Evolutionary conservation across 495 filamentous ascomycete species (phyloP), one percentile per base, ranked within the genome.

Genomic region (Margaritispora aquatica): DNA sequence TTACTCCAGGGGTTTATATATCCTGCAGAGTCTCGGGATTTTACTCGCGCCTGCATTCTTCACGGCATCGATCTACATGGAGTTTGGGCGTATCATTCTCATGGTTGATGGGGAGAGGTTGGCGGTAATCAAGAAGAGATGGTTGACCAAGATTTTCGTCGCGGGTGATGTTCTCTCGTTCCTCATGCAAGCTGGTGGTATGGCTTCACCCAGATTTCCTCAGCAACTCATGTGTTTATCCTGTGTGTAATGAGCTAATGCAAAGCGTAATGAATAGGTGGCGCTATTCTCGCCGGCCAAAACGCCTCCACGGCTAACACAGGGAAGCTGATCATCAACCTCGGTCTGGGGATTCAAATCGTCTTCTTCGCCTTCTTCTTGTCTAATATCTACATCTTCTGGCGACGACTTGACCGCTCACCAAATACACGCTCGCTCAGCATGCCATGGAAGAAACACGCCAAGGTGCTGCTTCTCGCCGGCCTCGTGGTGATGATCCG

Each of bases 401-500:
- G 70, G 53, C 38, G 55, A 2, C 59, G 59, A 13, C 64, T 69
- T n/a, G 54, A 22, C 0, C 58, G 51, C 17, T 10, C 29, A 5
- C 68, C 66, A 11, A 68, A 60, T 17, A 1, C 26, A n/a, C 57
- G 19, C 4, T 13, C 50, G 27, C 59, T 24, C 20, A 46, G 1
- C 20, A 27, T 52, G 9, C 31, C 48, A 4, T 59, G 50, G 48
- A 48, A 49, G 26, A 59, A 59, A 34, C 57, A 59, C 31, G 21
- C 54, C 2, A 53, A 24, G 15, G 50, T 34, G 13, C 73, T 88
- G 5, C 88, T 86, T 64, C 51, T 29, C 11, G 73, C 71, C 1
- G 80, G 75, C 51, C 65, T 62, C 0, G 66, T 88, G 4, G 87
- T 90, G 55, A 58, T 89, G 54, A 60, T 87, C 2, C 77, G 88